Evolutionary conservation across 768 basidiomycete genomes (phyloP).

Genomic region (Suillus subaureus): DNA sequence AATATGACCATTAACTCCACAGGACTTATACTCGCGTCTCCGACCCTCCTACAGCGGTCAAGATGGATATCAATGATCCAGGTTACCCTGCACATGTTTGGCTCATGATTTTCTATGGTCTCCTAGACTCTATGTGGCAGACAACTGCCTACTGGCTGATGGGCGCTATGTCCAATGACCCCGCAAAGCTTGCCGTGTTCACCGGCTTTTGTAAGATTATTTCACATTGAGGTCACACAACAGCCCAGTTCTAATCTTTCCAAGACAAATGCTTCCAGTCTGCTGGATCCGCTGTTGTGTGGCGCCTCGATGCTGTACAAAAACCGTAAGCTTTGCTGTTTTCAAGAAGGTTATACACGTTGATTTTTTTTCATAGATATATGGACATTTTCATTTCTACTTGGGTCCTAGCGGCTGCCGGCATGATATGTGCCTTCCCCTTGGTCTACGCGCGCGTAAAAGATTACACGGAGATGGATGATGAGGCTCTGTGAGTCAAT

Average conservation of each 20-base stretch:
- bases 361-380: constrained; percentile 34
- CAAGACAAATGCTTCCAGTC: constrained; percentile 72
- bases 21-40: constrained; percentile 63
- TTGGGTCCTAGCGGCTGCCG: constrained; percentile 62
- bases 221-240: constrained; percentile 10
- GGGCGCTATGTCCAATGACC: constrained; percentile 86
- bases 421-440: constrained; percentile 62
- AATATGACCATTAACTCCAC: neutral
- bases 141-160: constrained; percentile 82
- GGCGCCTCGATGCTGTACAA: constrained; percentile 63
- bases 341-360: constrained; percentile 14
- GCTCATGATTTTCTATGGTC: constrained; percentile 72
- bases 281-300: constrained; percentile 64
- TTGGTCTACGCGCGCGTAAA: constrained; percentile 69
- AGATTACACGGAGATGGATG: constrained; percentile 51
- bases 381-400: constrained; percentile 72
- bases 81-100: constrained; percentile 57
- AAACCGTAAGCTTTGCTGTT: constrained; percentile 49
- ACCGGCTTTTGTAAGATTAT: constrained; percentile 71
- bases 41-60: constrained; percentile 37
- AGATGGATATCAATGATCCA: constrained; percentile 62
- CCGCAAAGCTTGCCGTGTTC: constrained; percentile 77
- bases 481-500: constrained; percentile 52
- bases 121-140: constrained; percentile 87
- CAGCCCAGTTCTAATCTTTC: neutral